Evolutionary conservation across 1,284 basidiomycete genomes (phyloP), one percentile per base, ranked within the genome.

Genomic region (Rhizoctonia solani): DNA sequence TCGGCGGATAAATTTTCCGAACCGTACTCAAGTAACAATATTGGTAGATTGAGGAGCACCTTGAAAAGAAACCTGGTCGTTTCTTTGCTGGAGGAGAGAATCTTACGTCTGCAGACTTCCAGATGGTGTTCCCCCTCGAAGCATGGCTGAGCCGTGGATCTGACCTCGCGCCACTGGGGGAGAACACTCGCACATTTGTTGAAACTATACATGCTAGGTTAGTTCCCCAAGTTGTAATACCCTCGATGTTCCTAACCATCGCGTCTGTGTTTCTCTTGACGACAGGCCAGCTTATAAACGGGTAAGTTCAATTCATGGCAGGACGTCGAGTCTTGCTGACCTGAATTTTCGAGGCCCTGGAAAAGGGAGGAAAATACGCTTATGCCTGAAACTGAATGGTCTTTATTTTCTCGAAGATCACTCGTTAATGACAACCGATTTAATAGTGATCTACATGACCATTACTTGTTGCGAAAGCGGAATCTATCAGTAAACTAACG

Each of bases 61-160:
- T 81, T 9, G 70, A 70, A 5, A 78, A 73, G 69, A 71, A 69
- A 42, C 61, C 69, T 23, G 72, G 74, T 14, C 73, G 74, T 34
- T 79, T 76, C 74, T 74, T 80, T 46, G 79, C 78, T 6, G 79
- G 77, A 11, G 79, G 78, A n/a, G 71, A 74, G 13, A 73, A 74
- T 53, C 79, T 79, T 21, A 81, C 79, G 11, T 69, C 76, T 30
- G 77, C 79, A 27, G 79, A 80, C 69, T 80, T 74, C 71, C 76
- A 77, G 74, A 79, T 80, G 77, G 68, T 74, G 4, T 79, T 79
- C 67, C 69, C 75, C 19, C 70, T 79, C 30, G 79, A 79, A 66
- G 69, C 42, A 37, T 72, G 67, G 44, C 53, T 53, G 44, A 11
- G 21, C 16, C 4, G 72, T 72, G 0, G 66, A 72, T 34, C 59